Evolutionary conservation across 768 basidiomycete species (phyloP).

Genomic region (Suillus spraguei): DNA sequence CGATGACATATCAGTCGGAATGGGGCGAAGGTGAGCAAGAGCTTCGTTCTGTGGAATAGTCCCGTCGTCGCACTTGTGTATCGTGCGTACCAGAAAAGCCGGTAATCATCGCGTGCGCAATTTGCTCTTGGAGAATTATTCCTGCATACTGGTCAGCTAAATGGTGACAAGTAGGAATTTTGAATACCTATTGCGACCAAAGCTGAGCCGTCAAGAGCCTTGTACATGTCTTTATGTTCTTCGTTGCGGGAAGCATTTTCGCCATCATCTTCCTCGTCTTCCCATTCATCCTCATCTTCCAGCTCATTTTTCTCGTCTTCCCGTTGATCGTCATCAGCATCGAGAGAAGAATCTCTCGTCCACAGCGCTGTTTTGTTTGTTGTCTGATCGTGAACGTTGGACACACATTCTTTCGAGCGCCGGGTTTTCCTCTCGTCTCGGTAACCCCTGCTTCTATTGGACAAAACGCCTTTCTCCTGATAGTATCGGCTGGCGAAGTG

Average conservation of each 20-base stretch:
- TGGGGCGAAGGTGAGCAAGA: background rate
- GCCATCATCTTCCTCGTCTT: constrained; percentile 17
- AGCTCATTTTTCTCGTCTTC: constrained; percentile 14
- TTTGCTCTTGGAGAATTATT: constrained; percentile 69
- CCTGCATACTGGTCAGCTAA: constrained; percentile 38
- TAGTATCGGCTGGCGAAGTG: constrained; percentile 60
- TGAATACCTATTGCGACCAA: constrained; percentile 68
- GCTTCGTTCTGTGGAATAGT: constrained; percentile 6
- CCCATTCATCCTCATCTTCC: constrained; percentile 21
- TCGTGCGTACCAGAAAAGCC: background rate
- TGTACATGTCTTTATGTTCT: constrained; percentile 66
- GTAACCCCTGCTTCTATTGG: constrained; percentile 49
- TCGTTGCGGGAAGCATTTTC: constrained; percentile 14
- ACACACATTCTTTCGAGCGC: constrained; percentile 13
- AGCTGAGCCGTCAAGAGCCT: constrained; percentile 70
- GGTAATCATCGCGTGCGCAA: constrained; percentile 36
- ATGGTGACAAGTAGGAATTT: background rate
- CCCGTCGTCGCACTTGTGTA: background rate
- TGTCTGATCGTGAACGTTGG: constrained; percentile 25
- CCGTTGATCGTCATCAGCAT: constrained; percentile 10
- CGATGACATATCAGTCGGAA: background rate
- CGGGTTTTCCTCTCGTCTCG: constrained; percentile 45
- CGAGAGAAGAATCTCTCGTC: constrained; percentile 9
- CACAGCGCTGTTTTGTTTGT: constrained; percentile 4
- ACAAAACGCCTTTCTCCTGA: constrained; percentile 58